phyloP scores from a whole-genome alignment of 208 protist genomes.

The Plasmodiophora brassicae region DNA sequence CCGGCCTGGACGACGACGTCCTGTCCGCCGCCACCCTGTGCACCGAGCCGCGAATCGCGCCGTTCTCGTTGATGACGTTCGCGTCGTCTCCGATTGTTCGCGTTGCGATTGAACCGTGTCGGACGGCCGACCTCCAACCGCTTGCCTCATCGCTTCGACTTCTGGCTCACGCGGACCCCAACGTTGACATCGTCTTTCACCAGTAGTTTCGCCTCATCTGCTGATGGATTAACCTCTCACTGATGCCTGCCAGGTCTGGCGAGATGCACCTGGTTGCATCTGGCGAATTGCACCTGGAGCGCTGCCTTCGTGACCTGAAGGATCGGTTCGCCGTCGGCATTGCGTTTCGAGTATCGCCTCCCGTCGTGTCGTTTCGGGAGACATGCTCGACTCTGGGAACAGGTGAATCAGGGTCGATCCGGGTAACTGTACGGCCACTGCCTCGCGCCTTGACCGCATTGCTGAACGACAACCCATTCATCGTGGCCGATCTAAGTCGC shows the following conservation, averaged over 20 bases:
- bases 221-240: too few relatives aligned
- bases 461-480: too few relatives aligned
- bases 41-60: neutral
- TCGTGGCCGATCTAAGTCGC: too few relatives aligned
- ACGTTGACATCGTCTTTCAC: neutral
- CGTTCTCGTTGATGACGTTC: neutral
- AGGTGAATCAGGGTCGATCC: too few relatives aligned
- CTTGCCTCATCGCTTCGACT: neutral
- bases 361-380: slow-evolving; percentile 27
- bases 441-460: too few relatives aligned
- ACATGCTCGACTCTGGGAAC: too few relatives aligned
- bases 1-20: neutral
- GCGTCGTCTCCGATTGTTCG: slow-evolving; percentile 35
- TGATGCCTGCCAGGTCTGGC: too few relatives aligned
- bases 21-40: slow-evolving; percentile 35
- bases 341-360: slow-evolving; percentile 1
- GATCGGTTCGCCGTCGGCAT: slow-evolving; percentile 19
- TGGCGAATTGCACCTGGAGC: slow-evolving; percentile 27
- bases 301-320: neutral
- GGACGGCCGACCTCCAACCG: neutral
- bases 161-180: slow-evolving; percentile 7
- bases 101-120: slow-evolving; percentile 13
- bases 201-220: too few relatives aligned
- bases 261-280: slow-evolving; percentile 10
- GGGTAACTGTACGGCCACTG: too few relatives aligned